A percentile compares a stretch with the other conserved stretches of the same genome.
Evolutionary conservation across 345 rosid species (phyloP).

Genomic region (Nephelium lappaceum): DNA sequence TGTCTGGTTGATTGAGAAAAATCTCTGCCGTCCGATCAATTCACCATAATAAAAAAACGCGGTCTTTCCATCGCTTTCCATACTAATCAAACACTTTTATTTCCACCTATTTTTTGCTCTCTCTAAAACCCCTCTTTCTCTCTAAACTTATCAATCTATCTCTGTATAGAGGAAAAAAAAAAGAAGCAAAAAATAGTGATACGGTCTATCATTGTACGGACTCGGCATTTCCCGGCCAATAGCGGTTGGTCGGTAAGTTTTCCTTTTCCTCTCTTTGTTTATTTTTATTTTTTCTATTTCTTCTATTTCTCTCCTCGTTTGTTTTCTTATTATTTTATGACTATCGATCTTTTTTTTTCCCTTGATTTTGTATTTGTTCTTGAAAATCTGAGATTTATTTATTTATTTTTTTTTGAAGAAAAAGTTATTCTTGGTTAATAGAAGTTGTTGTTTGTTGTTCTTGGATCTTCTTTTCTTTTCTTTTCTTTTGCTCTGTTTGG

Average conservation of each 20-base stretch:
- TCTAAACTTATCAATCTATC: background rate
- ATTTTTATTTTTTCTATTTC: background rate
- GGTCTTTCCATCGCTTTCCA: background rate
- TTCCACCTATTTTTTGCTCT: background rate
- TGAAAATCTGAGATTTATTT: too few species aligned
- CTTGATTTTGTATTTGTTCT: too few species aligned
- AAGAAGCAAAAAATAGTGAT: background rate
- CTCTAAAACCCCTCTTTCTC: background rate
- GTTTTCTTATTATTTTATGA: background rate
- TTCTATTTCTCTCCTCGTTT: background rate
- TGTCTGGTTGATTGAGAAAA: background rate
- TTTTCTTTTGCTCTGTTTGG: background rate
- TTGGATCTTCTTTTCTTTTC: background rate
- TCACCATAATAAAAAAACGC: background rate
- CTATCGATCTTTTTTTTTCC: background rate
- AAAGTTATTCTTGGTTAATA: too few species aligned
- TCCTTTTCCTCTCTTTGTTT: background rate
- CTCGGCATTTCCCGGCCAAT: slow-evolving; percentile 4
- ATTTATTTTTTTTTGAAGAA: too few species aligned
- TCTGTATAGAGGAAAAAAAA: background rate
- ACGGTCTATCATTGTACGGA: background rate
- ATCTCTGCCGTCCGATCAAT: slow-evolving; percentile 10
- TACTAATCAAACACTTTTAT: background rate
- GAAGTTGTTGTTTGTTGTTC: background rate
- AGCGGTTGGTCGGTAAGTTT: slow-evolving; percentile 2